Evolutionary conservation across 495 filamentous ascomycete species (phyloP).

Genomic region (Aspergillus kassunensis): DNA sequence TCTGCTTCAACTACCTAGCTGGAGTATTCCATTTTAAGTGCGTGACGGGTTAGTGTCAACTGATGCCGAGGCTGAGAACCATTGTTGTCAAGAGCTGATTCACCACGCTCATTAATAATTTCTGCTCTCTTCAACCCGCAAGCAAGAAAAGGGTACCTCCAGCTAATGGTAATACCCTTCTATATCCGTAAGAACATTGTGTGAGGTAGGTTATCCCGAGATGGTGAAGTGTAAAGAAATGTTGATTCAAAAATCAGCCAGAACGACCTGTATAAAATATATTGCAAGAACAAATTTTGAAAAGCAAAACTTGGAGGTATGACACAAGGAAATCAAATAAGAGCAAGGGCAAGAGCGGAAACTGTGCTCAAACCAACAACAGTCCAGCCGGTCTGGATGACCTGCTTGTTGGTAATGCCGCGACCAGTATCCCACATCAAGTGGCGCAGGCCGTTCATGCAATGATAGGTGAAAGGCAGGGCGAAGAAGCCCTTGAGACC

Average conservation of each 20-base stretch:
- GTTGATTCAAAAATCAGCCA: slow-evolving; percentile 16
- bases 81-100: no score
- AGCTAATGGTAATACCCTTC: no score
- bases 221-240: slow-evolving; percentile 5
- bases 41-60: no score
- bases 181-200: not conserved
- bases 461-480: slow-evolving; percentile 85
- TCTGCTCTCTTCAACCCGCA: not conserved
- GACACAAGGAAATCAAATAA: slow-evolving; percentile 45
- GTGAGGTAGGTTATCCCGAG: not conserved
- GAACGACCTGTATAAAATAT: slow-evolving; percentile 23
- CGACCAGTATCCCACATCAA: slow-evolving; percentile 77
- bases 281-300: slow-evolving; percentile 23
- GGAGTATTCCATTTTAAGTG: no score
- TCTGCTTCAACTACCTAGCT: no score
- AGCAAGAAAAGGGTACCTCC: no score
- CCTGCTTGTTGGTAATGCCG: slow-evolving; percentile 63
- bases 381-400: slow-evolving; percentile 71
- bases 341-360: slow-evolving; percentile 58
- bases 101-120: not conserved
- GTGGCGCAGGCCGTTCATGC: slow-evolving; percentile 84
- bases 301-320: slow-evolving; percentile 33
- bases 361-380: slow-evolving; percentile 66
- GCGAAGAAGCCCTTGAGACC: slow-evolving; percentile 68
- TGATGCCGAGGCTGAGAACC: no score